Evolutionary conservation across 306 rosid genomes (phyloP), one percentile per base, ranked within the genome.

Genomic region (Fragaria iinumae): DNA sequence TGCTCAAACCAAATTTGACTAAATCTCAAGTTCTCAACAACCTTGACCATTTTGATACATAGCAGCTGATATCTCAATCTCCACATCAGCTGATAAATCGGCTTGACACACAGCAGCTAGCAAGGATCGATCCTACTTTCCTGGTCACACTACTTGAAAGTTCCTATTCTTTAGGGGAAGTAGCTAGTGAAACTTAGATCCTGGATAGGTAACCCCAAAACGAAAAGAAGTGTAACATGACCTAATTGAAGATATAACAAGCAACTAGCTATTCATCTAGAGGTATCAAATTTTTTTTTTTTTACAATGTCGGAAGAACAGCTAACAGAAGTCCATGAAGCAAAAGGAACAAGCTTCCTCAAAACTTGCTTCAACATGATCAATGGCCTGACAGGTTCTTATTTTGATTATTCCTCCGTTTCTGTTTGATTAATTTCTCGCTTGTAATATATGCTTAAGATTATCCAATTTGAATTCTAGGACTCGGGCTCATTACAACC

Each of bases 281-380:
- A 18, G 23, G 23, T 18, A 52, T 11, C 11, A 3, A 45, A n/a
- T n/a, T n/a, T n/a, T 29, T 32, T 52, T 52, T 52, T 18, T 9
- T 52, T 52, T 18, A 52, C 57, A 52, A 52, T 52, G 57, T 18
- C 18, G 57, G 57, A 52, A 52, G 57, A 52, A 13, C 57, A 18
- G 57, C 23, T 1, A 52, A 18, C 57, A 6, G 57, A 52, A 52
- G 57, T 52, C 57, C 57, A 52, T 2, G 57, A 52, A 1, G 57
- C 59, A 13, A 21, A 23, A 1, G 38, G 45, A 27, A 73, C 65
- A 66, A n/a, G 50, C 81, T 67, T 72, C 41, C 29, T 49, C 12
- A 72, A 23, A 34, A 72, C 65, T 72, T 74, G 78, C 78, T 74
- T 74, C 57, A 57, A 74, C 47, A 68, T 52, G 16, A 23, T 74